Conservation (phyloP, 2,329 filamentous ascomycete genomes). For the Zymoseptoria brevis region DNA sequence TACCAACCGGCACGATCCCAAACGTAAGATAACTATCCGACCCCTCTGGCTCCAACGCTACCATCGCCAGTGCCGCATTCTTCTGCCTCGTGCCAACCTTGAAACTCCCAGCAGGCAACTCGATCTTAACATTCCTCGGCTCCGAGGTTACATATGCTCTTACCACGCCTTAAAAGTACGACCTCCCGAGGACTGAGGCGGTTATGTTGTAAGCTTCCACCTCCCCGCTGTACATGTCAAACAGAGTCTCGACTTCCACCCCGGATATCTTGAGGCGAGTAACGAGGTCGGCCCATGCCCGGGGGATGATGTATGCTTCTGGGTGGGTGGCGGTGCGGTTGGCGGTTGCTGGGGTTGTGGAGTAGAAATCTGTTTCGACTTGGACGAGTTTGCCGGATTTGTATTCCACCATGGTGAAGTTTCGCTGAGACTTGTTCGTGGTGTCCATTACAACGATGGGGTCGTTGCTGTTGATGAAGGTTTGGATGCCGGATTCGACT, state of each 20-base stretch:
- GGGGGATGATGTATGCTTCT: conserved; percentile 31
- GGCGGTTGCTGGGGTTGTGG: conserved; percentile 29
- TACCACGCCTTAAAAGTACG: conserved; percentile 30
- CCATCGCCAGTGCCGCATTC: conserved; percentile 32
- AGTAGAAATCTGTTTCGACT: conserved; percentile 29
- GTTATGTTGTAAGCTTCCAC: conserved; percentile 32
- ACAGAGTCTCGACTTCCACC: conserved; percentile 27
- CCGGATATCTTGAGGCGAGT: conserved; percentile 29
- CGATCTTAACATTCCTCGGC: conserved; percentile 18
- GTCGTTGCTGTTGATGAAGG: conserved; percentile 22
- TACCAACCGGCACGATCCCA: conserved; percentile 29
- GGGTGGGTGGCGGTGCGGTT: conserved; percentile 30
- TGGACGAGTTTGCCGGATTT: conserved; percentile 27
- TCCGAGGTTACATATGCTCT: conserved; percentile 27
- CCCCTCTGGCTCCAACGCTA: conserved; percentile 33
- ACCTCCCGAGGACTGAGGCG: conserved; percentile 20
- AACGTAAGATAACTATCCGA: conserved; percentile 33
- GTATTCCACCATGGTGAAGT: conserved; percentile 30
- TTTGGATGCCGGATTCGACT: conserved; percentile 24
- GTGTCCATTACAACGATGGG: conserved; percentile 30
- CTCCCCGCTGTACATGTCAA: conserved; percentile 23
- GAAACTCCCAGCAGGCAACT: conserved; percentile 29
- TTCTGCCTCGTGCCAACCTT: conserved; percentile 30
- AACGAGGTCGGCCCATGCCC: conserved; percentile 30
- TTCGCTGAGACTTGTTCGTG: conserved; percentile 21